Evolutionary conservation across 768 basidiomycete genomes (phyloP).

Genomic region (Baorangia bicolor): DNA sequence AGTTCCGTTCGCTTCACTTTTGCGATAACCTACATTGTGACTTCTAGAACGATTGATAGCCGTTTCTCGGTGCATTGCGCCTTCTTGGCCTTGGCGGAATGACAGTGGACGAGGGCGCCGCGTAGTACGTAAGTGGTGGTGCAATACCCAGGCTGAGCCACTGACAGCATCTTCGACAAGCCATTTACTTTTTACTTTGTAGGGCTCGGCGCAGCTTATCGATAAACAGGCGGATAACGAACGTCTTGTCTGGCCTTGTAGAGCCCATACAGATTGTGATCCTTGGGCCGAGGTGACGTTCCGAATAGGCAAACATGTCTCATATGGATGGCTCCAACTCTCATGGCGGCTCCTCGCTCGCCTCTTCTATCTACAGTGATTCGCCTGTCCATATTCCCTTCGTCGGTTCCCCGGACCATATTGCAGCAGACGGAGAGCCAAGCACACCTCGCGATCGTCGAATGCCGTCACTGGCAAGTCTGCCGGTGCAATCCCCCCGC

Average conservation of each 20-base stretch:
- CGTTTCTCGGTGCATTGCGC: neutral
- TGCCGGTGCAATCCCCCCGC: neutral
- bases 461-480: conserved; percentile 16
- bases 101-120: neutral
- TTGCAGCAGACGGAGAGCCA: conserved; percentile 9
- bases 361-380: conserved; percentile 47
- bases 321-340: conserved; percentile 67
- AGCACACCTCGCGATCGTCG: conserved; percentile 14
- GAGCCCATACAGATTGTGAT: neutral
- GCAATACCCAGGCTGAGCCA: neutral
- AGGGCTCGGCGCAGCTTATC: neutral
- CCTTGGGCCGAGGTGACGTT: neutral
- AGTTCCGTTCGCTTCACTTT: neutral
- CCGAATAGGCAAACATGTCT: conserved; percentile 9
- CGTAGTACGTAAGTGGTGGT: conserved; percentile 10
- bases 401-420: conserved; percentile 30
- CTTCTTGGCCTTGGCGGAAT: conserved; percentile 4
- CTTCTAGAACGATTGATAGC: neutral
- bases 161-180: neutral
- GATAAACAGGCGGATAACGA: neutral
- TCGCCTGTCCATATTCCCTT: conserved; percentile 1
- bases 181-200: neutral
- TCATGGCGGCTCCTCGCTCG: conserved; percentile 86
- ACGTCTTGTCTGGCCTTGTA: neutral
- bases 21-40: neutral